These are phyloP conservation scores for Thelephora aurantiotincta DNA, from an alignment of 768 basidiomycete genomes.

Conservation along the genomic window DNA sequence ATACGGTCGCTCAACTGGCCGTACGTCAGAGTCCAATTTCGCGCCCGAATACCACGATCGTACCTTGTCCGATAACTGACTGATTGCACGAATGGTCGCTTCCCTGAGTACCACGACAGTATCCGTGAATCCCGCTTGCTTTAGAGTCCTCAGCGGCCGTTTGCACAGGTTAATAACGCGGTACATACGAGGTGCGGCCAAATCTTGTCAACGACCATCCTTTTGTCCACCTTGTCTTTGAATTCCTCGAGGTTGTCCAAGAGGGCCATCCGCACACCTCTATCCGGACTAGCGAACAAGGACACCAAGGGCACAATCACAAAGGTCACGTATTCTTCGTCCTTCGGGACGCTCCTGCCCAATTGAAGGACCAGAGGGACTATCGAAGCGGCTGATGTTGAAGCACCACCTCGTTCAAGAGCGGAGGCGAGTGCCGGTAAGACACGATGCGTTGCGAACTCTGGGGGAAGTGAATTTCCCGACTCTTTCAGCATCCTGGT, in stretches of 20 bases:
- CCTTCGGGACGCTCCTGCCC: conserved; percentile 45
- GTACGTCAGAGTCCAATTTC: neutral
- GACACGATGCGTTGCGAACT: conserved; percentile 76
- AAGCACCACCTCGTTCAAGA: conserved; percentile 56
- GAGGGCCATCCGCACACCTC: conserved; percentile 88
- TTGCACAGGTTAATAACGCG: neutral
- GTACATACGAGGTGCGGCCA: conserved; percentile 80
- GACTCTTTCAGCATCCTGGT: conserved; percentile 67
- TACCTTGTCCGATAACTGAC: conserved; percentile 75
- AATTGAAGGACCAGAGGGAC: conserved; percentile 77
- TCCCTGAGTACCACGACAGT: conserved; percentile 91
- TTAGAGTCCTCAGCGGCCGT: neutral
- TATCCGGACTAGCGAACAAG: conserved; percentile 79
- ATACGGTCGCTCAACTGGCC: conserved; percentile 75
- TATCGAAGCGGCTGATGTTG: conserved; percentile 55
- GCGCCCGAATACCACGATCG: conserved; percentile 1
- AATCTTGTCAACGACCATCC: conserved; percentile 72
- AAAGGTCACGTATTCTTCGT: conserved; percentile 51
- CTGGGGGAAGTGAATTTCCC: conserved; percentile 65
- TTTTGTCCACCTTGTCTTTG: conserved; percentile 77
- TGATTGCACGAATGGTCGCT: conserved; percentile 83
- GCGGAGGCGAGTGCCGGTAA: conserved; percentile 74
- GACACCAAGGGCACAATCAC: conserved; percentile 73
- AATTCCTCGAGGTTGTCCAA: conserved; percentile 78
- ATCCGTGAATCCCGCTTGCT: conserved; percentile 96